A percentile compares a stretch with the other conserved stretches of the same genome.
These are phyloP conservation scores for Amaranthus cruentus DNA, from an alignment of 148 eudicot genomes.

Conservation along the genomic window DNA sequence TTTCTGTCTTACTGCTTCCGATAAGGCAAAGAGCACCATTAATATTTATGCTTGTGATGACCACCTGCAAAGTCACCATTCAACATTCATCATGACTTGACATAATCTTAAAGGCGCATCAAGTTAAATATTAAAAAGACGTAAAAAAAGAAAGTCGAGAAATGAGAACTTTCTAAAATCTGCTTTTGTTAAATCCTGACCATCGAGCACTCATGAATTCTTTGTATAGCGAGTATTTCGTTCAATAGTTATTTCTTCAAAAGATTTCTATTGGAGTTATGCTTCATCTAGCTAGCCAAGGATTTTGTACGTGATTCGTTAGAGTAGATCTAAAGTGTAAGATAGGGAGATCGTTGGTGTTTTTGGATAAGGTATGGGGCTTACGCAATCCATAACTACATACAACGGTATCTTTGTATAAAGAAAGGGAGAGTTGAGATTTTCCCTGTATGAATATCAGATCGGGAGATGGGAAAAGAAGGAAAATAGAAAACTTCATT, in stretches of 20 bases:
- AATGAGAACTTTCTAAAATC: not conserved
- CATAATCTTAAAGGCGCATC: conserved; percentile 5
- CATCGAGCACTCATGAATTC: not conserved
- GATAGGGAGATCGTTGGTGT: too few species aligned
- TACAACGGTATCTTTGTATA: too few species aligned
- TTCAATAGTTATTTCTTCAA: not conserved
- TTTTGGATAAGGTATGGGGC: too few species aligned
- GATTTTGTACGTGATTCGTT: too few species aligned
- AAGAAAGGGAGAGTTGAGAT: too few species aligned
- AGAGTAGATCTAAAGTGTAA: too few species aligned
- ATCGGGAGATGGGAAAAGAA: too few species aligned
- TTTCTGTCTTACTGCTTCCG: conserved; percentile 80
- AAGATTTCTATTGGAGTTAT: too few species aligned
- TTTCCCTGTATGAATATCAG: too few species aligned
- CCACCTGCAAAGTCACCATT: conserved; percentile 56
- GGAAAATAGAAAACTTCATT: too few species aligned
- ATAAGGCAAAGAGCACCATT: conserved; percentile 70
- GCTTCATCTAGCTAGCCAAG: too few species aligned
- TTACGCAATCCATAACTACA: too few species aligned
- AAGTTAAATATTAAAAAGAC: not conserved
- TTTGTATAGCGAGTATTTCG: not conserved
- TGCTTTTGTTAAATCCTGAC: conserved; percentile 3
- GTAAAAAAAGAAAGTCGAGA: not conserved
- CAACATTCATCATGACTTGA: conserved; percentile 18
- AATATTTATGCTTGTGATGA: conserved; percentile 81